Percentiles rank a stretch among this genome's conserved stretches.
phyloP scores from a whole-genome alignment of 148 eudicot genomes.

The Chenopodium suecicum region DNA sequence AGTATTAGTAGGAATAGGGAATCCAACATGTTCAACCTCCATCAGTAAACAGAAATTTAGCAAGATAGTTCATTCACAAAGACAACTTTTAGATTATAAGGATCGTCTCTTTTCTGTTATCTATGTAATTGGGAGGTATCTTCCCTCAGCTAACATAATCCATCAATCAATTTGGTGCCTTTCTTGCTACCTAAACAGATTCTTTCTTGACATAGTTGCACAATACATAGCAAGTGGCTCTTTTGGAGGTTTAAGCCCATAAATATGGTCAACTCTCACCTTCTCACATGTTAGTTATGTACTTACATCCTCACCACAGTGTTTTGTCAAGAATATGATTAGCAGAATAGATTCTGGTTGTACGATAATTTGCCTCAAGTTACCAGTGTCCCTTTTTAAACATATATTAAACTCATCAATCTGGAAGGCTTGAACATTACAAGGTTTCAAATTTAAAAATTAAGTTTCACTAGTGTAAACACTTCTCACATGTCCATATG shows the following conservation, averaged over 20 bases:
- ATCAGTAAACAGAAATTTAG: background rate
- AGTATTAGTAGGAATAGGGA: background rate
- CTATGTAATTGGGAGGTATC: background rate
- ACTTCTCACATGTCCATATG: too few species aligned
- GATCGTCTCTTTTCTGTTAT: background rate
- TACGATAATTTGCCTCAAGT: background rate
- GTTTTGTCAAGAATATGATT: too few species aligned
- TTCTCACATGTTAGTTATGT: background rate
- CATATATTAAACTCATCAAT: too few species aligned
- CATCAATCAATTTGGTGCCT: background rate
- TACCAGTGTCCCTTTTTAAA: background rate
- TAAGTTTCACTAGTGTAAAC: too few species aligned
- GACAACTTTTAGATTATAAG: too few species aligned
- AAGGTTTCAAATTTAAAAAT: too few species aligned
- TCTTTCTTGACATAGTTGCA: background rate
- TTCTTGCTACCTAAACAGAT: background rate
- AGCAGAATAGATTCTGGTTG: background rate
- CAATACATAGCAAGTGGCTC: background rate
- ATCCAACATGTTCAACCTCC: background rate
- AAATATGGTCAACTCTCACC: background rate
- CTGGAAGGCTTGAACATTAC: background rate
- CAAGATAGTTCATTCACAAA: background rate
- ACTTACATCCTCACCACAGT: background rate
- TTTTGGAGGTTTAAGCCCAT: background rate
- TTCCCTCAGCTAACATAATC: background rate